Percentiles rank a stretch among this genome's conserved stretches.
phyloP scores from a whole-genome alignment of 441 rosid species.

The Bocquillonia castaneifolia region DNA sequence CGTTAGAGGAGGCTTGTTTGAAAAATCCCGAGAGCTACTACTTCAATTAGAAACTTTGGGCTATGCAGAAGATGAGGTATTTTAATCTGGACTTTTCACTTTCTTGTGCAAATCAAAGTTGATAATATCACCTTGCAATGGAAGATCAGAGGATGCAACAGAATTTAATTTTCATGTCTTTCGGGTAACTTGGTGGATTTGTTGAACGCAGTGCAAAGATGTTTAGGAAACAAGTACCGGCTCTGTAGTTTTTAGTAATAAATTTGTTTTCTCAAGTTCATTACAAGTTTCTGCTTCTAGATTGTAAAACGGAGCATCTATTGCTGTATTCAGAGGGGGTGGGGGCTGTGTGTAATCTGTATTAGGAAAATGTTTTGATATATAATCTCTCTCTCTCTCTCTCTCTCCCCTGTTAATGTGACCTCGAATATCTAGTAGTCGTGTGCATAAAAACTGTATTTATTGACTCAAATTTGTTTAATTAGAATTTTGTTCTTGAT shows the following conservation, averaged over 20 bases:
- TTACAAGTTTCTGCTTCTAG: neutral
- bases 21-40: constrained; percentile 65
- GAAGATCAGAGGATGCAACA: neutral
- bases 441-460: neutral
- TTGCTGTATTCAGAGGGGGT: neutral
- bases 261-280: neutral
- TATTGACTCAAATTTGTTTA: neutral
- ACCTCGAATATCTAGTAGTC: neutral
- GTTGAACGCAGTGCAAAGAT: constrained; percentile 4
- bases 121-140: constrained; percentile 11
- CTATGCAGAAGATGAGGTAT: constrained; percentile 78
- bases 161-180: neutral
- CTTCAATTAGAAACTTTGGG: constrained; percentile 61
- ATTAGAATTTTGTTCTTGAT: neutral
- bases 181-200: neutral
- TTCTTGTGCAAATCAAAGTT: constrained; percentile 16
- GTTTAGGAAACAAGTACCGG: neutral
- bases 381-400: neutral
- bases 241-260: neutral
- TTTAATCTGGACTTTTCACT: constrained; percentile 5
- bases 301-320: neutral
- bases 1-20: constrained; percentile 84
- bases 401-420: neutral
- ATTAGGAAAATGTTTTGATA: neutral
- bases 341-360: neutral